Percentiles rank a stretch among this genome's conserved stretches.
phyloP scores from a whole-genome alignment of 139 green algal species.

The Micractinium sp. region DNA sequence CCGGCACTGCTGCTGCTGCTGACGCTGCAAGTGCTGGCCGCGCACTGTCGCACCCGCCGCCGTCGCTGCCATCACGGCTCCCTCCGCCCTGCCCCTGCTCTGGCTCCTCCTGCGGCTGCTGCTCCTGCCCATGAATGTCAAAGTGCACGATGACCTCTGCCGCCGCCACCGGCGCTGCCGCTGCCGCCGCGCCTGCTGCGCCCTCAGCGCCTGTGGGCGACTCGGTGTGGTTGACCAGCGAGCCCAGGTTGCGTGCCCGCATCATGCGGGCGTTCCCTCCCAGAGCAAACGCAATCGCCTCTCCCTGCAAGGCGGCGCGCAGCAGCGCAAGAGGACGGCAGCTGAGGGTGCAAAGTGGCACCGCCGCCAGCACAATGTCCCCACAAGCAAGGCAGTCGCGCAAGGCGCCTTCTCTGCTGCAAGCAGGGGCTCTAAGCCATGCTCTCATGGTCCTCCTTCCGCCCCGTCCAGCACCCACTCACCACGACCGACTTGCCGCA shows the following conservation, averaged over 20 bases:
- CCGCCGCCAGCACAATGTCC: no score
- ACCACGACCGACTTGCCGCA: constrained; percentile 74
- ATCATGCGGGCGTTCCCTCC: constrained; percentile 70
- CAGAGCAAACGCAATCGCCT: constrained; percentile 75
- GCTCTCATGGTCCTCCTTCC: background rate
- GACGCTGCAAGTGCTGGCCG: background rate
- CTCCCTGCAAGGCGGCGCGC: constrained; percentile 50
- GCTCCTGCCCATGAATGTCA: background rate
- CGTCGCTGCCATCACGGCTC: background rate
- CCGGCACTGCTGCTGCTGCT: background rate
- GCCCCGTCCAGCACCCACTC: background rate
- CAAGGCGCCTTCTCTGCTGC: no score
- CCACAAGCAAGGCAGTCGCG: background rate
- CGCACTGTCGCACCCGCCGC: background rate
- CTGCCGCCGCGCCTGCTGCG: background rate
- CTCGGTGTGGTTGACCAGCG: constrained; percentile 57
- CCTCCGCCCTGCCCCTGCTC: background rate
- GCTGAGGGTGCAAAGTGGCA: background rate
- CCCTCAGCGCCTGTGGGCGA: background rate
- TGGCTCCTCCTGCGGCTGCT: background rate
- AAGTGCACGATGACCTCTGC: constrained; percentile 1
- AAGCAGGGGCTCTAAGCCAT: background rate
- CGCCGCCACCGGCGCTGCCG: background rate
- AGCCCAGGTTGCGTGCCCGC: constrained; percentile 47
- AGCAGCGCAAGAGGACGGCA: background rate